Evolutionary conservation across 2,329 filamentous ascomycete genomes (phyloP), one percentile per base, ranked within the genome.

Genomic region (Penicillium sp.): DNA sequence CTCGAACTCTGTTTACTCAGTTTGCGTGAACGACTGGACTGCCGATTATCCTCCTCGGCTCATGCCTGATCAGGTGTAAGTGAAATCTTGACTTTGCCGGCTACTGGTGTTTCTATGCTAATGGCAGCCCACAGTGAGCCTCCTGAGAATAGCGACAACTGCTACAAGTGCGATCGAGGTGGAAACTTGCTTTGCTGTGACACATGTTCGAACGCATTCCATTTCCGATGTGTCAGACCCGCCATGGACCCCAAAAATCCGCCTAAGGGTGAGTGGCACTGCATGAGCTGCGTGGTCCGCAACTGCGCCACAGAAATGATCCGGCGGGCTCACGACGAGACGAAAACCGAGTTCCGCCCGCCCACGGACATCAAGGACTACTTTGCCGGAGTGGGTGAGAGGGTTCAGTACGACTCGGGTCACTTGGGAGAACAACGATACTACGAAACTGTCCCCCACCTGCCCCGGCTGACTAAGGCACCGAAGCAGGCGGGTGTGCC

Each of bases 131-230:
- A 42, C 51, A 65, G 62, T 45, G 59, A 67, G 34, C 55, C 57
- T 6, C 48, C 60, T 62, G 87, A 96, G 57, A 95, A 95, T 71
- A 90, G 94, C 70, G 93, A 97, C 71, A 87, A 88, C 67, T 99
- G 93, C 76, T 87, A 87, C 56, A 85, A 90, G 42, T 99, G 94
- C 75, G 85, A 87, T 65, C 88, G 88, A 58, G 88, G 85, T 61
- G 93, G 93, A 52, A 85, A 90, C 62, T 82, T 99, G 58, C 81
- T 97, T 60, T 96, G 92, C 75, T 99, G 94, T 73, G 94, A 97
- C 75, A 89, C 88, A 57, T 99, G 94, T 75, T 84, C 87, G 55
- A 85, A 90, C 61, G 90, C 92, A 6, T 96, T 95, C 74, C 94
- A 97, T 73, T 90, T 94, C 69, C 81, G 84, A 54, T 97, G 94